Base-by-base conservation (phyloP, 768 basidiomycete species). In the Scleroderma citrinum region DNA sequence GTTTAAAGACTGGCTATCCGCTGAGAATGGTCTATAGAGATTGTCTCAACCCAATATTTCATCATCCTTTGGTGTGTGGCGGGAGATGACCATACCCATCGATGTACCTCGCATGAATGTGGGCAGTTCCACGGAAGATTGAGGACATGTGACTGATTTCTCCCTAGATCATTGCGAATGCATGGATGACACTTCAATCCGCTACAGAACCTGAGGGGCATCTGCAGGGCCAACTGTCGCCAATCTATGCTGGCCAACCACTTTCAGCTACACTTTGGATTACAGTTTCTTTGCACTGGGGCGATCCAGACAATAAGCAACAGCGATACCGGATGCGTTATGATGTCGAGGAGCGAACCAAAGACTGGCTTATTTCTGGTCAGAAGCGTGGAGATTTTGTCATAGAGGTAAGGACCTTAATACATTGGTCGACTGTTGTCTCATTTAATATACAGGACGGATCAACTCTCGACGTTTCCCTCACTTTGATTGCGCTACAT, bases 321-420 rank as follows among this genome's bases (percentile, higher is more conserved):
- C 67, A 63, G 19, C 66, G 64, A 47, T 85, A 83, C 60, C 59
- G 67, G 35, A 74, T 94, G 67, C 77, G 83, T 32, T 97, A 86
- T 60, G 89, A 93, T 54, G 74, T 96, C 14, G 82, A 88, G 49
- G 89, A 92, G 55, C 76, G 82, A 65, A 76, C 82, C 16, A 82
- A 81, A 43, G 87, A 90, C 55, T 97, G 94, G 94, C 73, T 96
- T 3, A 80, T 97, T 8, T 87, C 90, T 52, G 94, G 94, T 8
- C 76, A 77, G 36, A 95, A 93, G 68, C 81, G 86, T 46, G 93
- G 92, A 1, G 86, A 87, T 56, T 94, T 90, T 58, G 47, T 75
- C 16, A 88, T 86, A 3, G 74, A 71, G 68, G 94, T 89, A 59
- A 46, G 81, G 60, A 47, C 20, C 12, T 21, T 32, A 3, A 39